Evolutionary conservation across 2,329 filamentous ascomycete genomes (phyloP), one percentile per base, ranked within the genome.

Genomic region (Aspergillus unguis): DNA sequence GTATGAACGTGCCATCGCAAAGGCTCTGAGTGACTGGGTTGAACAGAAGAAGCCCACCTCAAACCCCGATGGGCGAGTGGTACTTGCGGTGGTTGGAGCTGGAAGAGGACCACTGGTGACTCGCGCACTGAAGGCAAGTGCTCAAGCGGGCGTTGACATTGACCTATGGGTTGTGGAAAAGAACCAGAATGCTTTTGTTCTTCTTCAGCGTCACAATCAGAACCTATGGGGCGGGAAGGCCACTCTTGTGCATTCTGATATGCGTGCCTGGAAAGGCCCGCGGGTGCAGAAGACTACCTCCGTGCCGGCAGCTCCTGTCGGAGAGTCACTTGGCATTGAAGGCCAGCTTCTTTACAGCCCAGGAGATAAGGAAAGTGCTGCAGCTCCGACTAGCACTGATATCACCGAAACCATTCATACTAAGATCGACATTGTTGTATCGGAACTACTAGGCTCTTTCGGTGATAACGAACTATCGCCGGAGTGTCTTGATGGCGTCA

Each of bases 391-490:
- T 26, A 37, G 5, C 75, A 83, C 59, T 80, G 82, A 60, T 85
- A 40, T 37, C 9, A 32, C 59, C 7, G 53, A 57, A 35, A 38
- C 56, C 50, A 44, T 58, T 36, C 44, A 62, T 37, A 71, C 71
- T 37, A 72, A 71, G 23, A 71, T 99, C 38, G 94, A 99, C 69
- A 96, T 99, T 50, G 77, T 99, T 3, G 85, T 99, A 28, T 96
- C 92, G 2, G 94, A 99, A 71, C 83, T 99, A 0, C 82, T 99
- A 0, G 94, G 72, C 35, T 96, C 92, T 2, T 99, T 97, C 67
- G 94, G 86, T 26, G 94, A 99, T 73, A 99, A 99, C 66, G 94
- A 99, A 72, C 83, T 99, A 7, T 96, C 90, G 0, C 94, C 94
- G 0, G 94, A 99, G 74, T 99, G 94, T 65, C 80, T 99, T 8